Percentiles rank a stretch among this genome's conserved stretches.
Conservation (phyloP, 805 yeast species). For the Wickerhamiella brachini region DNA sequence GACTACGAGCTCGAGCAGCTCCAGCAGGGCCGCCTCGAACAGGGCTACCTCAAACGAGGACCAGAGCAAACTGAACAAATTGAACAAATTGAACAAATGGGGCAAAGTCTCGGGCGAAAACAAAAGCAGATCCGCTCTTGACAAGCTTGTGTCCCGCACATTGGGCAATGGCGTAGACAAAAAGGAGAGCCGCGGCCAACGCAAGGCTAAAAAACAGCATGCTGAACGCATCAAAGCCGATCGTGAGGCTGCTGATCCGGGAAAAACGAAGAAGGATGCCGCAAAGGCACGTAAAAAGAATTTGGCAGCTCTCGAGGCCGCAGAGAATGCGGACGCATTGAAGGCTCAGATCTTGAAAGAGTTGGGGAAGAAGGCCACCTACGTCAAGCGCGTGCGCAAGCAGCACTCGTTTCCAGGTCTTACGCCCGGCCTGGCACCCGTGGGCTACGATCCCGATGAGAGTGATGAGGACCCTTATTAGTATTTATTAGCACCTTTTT, state of each 20-base stretch:
- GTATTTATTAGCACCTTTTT: no score
- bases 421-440: slow-evolving; percentile 20
- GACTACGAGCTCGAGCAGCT: no score
- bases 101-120: background rate
- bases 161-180: background rate
- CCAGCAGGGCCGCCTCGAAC: no score
- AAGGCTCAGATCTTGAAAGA: slow-evolving; percentile 12
- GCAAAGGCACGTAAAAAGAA: background rate
- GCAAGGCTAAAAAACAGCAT: slow-evolving; percentile 1
- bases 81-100: background rate
- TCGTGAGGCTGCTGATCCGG: background rate
- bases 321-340: slow-evolving; percentile 3
- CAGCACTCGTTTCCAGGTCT: slow-evolving; percentile 13
- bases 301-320: background rate
- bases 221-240: background rate
- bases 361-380: slow-evolving; percentile 7
- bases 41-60: no score
- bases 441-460: slow-evolving; percentile 19
- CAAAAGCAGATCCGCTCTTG: slow-evolving; percentile 1
- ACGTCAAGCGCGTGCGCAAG: slow-evolving; percentile 9
- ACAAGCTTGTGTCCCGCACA: slow-evolving; percentile 1
- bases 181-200: background rate
- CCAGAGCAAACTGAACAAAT: no score
- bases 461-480: slow-evolving; percentile 16
- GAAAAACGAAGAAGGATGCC: background rate